Base-by-base conservation (phyloP, 805 yeast genomes). In the Candida mattraensis region DNA sequence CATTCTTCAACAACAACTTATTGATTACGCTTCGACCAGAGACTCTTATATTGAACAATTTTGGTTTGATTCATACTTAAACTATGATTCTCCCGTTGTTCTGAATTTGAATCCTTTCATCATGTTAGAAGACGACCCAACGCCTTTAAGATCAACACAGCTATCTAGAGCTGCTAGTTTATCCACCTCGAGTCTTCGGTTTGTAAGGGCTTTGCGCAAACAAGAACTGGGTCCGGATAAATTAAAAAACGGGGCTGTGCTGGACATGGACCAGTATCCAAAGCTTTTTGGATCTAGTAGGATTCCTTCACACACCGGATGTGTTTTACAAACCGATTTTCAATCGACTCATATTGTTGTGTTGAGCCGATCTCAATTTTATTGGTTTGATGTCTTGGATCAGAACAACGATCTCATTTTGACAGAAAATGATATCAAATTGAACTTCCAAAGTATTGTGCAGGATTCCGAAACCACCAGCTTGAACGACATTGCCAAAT, bases 301-400 rank as follows among this genome's bases (percentile, higher is more conserved):
- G 56, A 83, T 88, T 44, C 96, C 97, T 30, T 82, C 93, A 1
- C 70, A 72, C 15, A 70, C 76, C 2, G 94, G 95, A 3, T 88
- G 97, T 60, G 77, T 84, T 37, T 78, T 88, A 80, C 95, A 87
- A 60, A 75, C 86, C 1, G 95, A 86, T 59, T 56, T 70, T 6
- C 67, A 78, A 7, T 79, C 93, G 2, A 83, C 79, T 51, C 96
- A 88, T 59, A 78, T 88, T 23, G 81, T 87, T 7, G 89, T 88
- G 11, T 64, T 87, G 58, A 80, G 87, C 44, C 80, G 84, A 53
- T 84, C 95, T 2, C 96, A 88, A 60, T 86, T 87, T 60, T 88
- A 88, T 63, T 88, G 96, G 96, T 88, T 88, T 57, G 96, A 88
- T 56, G 97, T 88, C 2, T 66, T 88, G 50, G 94, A 87, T 60